These are phyloP conservation scores for Sinapis alba DNA, from an alignment of 441 rosid genomes.

Conservation along the genomic window DNA sequence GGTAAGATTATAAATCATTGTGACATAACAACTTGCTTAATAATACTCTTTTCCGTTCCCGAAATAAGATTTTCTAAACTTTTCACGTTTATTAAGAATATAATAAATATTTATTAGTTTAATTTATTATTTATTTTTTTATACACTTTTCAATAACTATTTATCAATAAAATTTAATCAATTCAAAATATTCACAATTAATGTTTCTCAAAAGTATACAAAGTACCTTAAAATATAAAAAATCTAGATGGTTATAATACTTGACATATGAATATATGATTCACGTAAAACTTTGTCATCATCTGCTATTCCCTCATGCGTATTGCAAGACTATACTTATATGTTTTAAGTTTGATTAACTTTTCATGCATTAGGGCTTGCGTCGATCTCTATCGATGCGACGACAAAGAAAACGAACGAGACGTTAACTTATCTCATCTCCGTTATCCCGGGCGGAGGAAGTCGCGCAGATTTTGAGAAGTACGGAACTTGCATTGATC, in stretches of 20 bases:
- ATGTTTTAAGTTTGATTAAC: not conserved
- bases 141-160: too few species aligned
- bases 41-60: not conserved
- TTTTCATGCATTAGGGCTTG: constrained; percentile 15
- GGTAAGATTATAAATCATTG: not conserved
- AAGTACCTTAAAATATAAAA: too few species aligned
- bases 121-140: too few species aligned
- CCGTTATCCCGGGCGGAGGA: not conserved
- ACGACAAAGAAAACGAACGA: constrained; percentile 22
- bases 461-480: not conserved
- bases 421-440: not conserved
- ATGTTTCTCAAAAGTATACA: too few species aligned
- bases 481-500: constrained; percentile 33
- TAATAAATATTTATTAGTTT: too few species aligned
- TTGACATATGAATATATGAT: not conserved
- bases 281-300: not conserved
- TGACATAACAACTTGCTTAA: not conserved
- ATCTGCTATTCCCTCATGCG: not conserved
- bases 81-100: too few species aligned
- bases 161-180: too few species aligned
- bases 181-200: too few species aligned
- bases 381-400: constrained; percentile 21
- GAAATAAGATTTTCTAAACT: too few species aligned
- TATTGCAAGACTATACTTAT: not conserved
- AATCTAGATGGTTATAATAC: not conserved